Conservation (phyloP, 306 rosid genomes). For the Cucumis hystrix region DNA sequence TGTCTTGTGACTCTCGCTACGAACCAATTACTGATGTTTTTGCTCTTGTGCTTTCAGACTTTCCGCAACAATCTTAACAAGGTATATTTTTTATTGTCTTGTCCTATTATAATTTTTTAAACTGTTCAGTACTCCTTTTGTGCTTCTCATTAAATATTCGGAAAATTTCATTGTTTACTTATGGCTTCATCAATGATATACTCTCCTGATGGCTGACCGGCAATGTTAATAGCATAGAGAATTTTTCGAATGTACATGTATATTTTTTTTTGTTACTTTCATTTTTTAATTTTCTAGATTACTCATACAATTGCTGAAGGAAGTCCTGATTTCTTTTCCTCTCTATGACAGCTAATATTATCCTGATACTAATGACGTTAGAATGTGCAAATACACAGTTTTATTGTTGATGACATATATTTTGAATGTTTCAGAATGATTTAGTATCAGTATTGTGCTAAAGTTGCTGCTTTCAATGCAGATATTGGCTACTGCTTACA, state of each 20-base stretch:
- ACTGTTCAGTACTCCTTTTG: neutral
- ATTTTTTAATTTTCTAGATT: neutral
- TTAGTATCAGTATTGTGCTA: neutral
- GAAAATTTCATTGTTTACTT: neutral
- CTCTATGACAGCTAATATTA: neutral
- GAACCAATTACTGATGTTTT: constrained; percentile 12
- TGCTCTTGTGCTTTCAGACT: constrained; percentile 41
- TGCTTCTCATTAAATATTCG: neutral
- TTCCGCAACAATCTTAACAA: constrained; percentile 88
- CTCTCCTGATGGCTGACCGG: neutral
- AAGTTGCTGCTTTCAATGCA: constrained; percentile 16
- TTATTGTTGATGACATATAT: neutral
- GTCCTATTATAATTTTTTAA: neutral
- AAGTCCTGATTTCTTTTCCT: neutral
- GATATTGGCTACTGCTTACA: constrained; percentile 87
- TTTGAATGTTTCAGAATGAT: neutral
- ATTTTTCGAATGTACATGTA: neutral
- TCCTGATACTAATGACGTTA: neutral
- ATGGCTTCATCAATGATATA: neutral
- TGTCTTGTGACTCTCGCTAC: neutral
- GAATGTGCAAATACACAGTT: neutral
- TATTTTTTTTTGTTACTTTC: neutral
- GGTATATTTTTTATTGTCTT: constrained; percentile 25
- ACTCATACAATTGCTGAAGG: neutral
- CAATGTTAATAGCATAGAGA: neutral